These are phyloP conservation scores for Aspergillus viridinutans DNA, from an alignment of 2,329 filamentous ascomycete species.

Conservation along the genomic window DNA sequence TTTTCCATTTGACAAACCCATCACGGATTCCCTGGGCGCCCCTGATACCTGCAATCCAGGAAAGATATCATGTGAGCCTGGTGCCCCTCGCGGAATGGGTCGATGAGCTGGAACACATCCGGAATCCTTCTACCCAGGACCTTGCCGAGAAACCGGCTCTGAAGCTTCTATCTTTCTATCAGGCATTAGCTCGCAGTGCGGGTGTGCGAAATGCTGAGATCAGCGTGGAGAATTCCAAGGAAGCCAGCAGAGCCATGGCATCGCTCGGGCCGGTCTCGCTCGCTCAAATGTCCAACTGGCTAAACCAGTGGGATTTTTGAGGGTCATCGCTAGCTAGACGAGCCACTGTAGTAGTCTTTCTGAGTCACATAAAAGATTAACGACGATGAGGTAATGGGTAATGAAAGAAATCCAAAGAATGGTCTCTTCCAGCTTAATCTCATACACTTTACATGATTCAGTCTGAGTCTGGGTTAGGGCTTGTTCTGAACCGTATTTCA, in stretches of 20 bases:
- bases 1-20: slow-evolving; percentile 51
- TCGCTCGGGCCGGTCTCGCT: slow-evolving; percentile 24
- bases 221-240: slow-evolving; percentile 39
- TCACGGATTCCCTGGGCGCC: slow-evolving; percentile 36
- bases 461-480: too few species aligned
- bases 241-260: slow-evolving; percentile 42
- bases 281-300: slow-evolving; percentile 43
- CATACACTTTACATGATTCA: too few species aligned
- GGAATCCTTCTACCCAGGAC: slow-evolving; percentile 31
- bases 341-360: too few species aligned
- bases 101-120: slow-evolving; percentile 40
- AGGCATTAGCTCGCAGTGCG: slow-evolving; percentile 24
- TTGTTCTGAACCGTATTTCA: too few species aligned
- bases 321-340: too few species aligned
- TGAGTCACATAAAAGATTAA: too few species aligned
- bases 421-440: too few species aligned
- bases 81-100: slow-evolving; percentile 48
- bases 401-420: too few species aligned
- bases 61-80: slow-evolving; percentile 38
- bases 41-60: slow-evolving; percentile 40
- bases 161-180: slow-evolving; percentile 52
- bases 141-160: slow-evolving; percentile 47
- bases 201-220: slow-evolving; percentile 31
- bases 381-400: too few species aligned
- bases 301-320: slow-evolving; percentile 12